Percentiles rank a stretch among this genome's conserved stretches.
These are phyloP conservation scores for Dillenia suffruticosa DNA, from an alignment of 164 flowering plant species.

Conservation along the genomic window DNA sequence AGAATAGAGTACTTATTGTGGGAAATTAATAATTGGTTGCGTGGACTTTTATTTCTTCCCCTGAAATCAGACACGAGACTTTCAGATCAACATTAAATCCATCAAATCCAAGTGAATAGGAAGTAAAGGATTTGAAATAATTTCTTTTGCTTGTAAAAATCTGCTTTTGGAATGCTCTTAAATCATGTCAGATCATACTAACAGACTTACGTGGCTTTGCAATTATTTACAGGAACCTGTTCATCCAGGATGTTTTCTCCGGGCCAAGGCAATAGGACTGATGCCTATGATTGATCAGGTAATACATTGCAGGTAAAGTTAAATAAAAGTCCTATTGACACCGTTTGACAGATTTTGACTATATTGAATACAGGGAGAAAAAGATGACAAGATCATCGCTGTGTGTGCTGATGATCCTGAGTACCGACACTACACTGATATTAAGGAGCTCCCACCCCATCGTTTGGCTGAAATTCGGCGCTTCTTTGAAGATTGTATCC, in stretches of 20 bases:
- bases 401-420: constrained; percentile 92
- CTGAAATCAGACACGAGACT: too few relatives aligned
- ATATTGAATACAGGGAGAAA: constrained; percentile 52
- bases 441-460: constrained; percentile 83
- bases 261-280: constrained; percentile 80
- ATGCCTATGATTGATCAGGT: constrained; percentile 95
- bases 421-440: constrained; percentile 70
- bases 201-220: background rate
- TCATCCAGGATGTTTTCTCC: constrained; percentile 79
- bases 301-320: background rate
- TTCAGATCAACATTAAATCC: too few relatives aligned
- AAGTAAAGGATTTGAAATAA: too few relatives aligned
- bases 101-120: too few relatives aligned
- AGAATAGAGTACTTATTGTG: too few relatives aligned
- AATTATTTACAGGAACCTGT: constrained; percentile 57
- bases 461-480: constrained; percentile 82
- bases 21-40: too few relatives aligned
- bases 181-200: too few relatives aligned
- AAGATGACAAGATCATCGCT: constrained; percentile 87
- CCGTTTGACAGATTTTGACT: constrained; percentile 1
- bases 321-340: background rate
- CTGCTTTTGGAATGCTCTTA: too few relatives aligned
- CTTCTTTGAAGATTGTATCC: constrained; percentile 90
- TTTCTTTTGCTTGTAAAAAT: too few relatives aligned
- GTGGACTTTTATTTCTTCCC: constrained; percentile 4